A percentile compares a stretch with the other conserved stretches of the same genome.
Conservation (phyloP, 257 asterid genomes). For the Scutellaria galericulata region DNA sequence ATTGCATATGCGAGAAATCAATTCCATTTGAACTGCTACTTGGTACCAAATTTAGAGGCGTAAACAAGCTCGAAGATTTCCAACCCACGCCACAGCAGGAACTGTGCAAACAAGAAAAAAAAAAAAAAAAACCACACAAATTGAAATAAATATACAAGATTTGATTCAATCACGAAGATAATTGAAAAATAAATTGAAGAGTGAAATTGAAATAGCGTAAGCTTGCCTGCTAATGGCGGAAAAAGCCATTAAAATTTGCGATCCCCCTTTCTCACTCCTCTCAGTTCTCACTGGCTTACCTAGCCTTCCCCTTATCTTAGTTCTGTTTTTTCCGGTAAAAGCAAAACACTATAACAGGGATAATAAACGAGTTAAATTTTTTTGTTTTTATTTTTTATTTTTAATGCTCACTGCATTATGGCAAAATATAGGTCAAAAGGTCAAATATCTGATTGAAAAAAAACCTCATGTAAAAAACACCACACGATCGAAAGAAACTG, state of each 20-base stretch:
- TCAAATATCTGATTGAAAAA: too few relatives aligned
- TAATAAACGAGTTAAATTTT: not conserved
- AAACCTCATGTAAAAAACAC: too few relatives aligned
- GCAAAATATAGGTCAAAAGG: too few relatives aligned
- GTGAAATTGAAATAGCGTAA: conserved; percentile 11
- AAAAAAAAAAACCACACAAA: conserved; percentile 8
- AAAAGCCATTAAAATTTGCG: conserved; percentile 46
- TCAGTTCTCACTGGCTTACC: conserved; percentile 25
- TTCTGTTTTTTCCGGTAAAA: not conserved
- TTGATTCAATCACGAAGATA: not conserved
- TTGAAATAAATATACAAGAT: conserved; percentile 1
- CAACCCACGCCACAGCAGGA: conserved; percentile 50
- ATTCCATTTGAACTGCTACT: conserved; percentile 33
- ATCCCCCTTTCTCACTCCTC: not conserved
- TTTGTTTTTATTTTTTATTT: too few relatives aligned
- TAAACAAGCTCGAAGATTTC: conserved; percentile 62
- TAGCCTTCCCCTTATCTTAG: conserved; percentile 37
- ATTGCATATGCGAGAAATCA: conserved; percentile 35
- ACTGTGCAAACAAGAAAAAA: conserved; percentile 38
- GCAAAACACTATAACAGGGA: not conserved
- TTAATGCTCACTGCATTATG: too few relatives aligned
- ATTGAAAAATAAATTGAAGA: not conserved
- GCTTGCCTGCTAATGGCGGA: conserved; percentile 53
- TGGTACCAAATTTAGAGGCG: conserved; percentile 41
- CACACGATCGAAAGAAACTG: too few relatives aligned